Evolutionary conservation across 1,139 yeast genomes (phyloP), one percentile per base, ranked within the genome.

Genomic region (Kodamaea anthophila): DNA sequence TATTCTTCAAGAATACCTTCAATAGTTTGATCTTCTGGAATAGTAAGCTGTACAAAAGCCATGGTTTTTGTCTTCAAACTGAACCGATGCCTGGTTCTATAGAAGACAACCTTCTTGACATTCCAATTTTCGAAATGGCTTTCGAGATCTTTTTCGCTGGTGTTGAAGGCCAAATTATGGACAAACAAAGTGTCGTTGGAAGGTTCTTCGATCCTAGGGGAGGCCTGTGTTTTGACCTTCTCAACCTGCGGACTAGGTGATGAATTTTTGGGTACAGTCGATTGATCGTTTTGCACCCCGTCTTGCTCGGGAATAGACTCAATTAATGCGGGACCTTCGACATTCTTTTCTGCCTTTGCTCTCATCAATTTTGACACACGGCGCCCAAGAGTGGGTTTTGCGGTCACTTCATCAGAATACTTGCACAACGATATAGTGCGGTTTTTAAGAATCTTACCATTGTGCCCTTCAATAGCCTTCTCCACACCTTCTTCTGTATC

Each of bases 171-270:
- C 34, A 77, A 53, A 21, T 62, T 65, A 8, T 68, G 58, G 28
- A 78, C 65, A 43, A 65, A 76, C n/a, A 78, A 55, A 2, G 82
- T 74, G 38, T 71, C 71, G 5, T 51, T 46, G 2, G 80, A 67
- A n/a, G n/a, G n/a, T n/a, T n/a, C n/a, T n/a, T n/a, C n/a, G n/a
- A n/a, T n/a, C n/a, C n/a, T n/a, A n/a, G n/a, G n/a, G n/a, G n/a
- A n/a, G n/a, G n/a, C n/a, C n/a, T n/a, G n/a, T n/a, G n/a, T n/a
- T n/a, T n/a, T n/a, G n/a, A n/a, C n/a, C n/a, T n/a, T n/a, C n/a
- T n/a, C n/a, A n/a, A n/a, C n/a, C n/a, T n/a, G n/a, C n/a, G n/a
- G n/a, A n/a, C n/a, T n/a, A n/a, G n/a, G n/a, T n/a, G n/a, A n/a
- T n/a, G n/a, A n/a, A n/a, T n/a, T n/a, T n/a, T n/a, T n/a, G n/a